These are phyloP conservation scores for Peniophora sp. DNA, from an alignment of 1,284 basidiomycete species.

Conservation along the genomic window DNA sequence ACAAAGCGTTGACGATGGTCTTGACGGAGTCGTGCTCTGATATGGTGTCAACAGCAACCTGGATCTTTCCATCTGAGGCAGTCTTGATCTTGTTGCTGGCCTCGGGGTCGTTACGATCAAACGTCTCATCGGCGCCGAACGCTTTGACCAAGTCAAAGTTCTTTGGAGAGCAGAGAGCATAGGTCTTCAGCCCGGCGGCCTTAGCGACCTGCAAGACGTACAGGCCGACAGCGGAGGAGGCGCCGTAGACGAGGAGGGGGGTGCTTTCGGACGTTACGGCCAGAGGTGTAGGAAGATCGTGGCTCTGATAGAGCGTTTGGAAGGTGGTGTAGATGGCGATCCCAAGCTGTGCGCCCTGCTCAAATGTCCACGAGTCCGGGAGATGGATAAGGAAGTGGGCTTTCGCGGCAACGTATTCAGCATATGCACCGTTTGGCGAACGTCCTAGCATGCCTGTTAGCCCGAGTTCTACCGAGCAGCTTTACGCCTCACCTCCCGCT, in stretches of 20 bases:
- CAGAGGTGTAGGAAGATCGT: background rate
- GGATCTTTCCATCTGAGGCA: conserved; percentile 3
- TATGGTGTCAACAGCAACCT: conserved; percentile 4
- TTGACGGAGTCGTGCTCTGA: conserved; percentile 1
- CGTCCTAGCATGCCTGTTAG: background rate
- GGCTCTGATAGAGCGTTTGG: background rate
- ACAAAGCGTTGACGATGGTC: conserved; percentile 2
- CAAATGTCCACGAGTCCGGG: background rate
- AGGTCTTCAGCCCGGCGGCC: background rate
- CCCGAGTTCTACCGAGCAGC: too few species aligned
- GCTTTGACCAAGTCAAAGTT: background rate
- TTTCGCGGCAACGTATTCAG: background rate
- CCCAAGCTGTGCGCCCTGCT: background rate
- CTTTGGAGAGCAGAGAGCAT: background rate
- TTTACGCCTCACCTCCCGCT: background rate
- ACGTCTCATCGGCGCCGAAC: background rate
- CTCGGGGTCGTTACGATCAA: conserved; percentile 2
- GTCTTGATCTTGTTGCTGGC: conserved; percentile 6
- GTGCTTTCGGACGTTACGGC: background rate
- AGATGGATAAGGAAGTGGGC: background rate
- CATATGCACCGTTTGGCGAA: background rate
- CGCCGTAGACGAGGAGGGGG: background rate
- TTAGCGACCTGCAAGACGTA: background rate
- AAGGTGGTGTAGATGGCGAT: conserved; percentile 1
- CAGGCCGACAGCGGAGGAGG: background rate